Evolutionary conservation across 2,329 filamentous ascomycete genomes (phyloP), one percentile per base, ranked within the genome.

Genomic region (Gaeumannomyces sp.): DNA sequence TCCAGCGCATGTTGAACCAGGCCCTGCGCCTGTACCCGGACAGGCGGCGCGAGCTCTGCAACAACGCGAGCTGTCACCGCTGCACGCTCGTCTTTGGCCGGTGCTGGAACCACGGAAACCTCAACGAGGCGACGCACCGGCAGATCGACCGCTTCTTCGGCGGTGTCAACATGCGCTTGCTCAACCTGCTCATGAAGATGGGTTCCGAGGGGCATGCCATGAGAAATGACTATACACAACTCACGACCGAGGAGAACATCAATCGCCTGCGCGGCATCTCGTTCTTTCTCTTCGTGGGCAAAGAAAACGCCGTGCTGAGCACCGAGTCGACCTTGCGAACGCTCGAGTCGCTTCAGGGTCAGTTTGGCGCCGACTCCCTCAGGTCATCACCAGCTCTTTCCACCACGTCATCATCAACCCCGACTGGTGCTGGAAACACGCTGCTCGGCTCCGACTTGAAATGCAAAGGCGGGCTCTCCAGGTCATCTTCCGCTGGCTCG

Each of bases 41-140:
- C 59, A 73, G 75, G 14, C 75, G 79, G 11, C 73, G 76, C 31
- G 87, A 90, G 74, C 78, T 86, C 3, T 90, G 87, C 76, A 83
- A 79, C 71, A 87, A 81, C 67, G 82, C 83, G 2, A 79, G 79
- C 63, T 90, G 87, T 75, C 87, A 89, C 74, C 81, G 87, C 22
- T 78, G 79, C 64, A 81, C 80, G 6, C 75, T 89, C 29, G 80
- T 85, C 19, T 89, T 88, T 68, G 87, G 86, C 50, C 81, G 84
- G 67, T 84, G 80, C 74, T 90, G 86, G 86, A 86, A 82, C 70
- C 87, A 90, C 73, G 72, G 69, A 4, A 89, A 89, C 72, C 80
- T 89, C 35, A 89, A 89, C 75, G 84, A 85, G 74, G 85, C 82
- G 3, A 90, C 87, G 2, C 87, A 89, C 73, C 76, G 80, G 0